A percentile compares a stretch with the other conserved stretches of the same genome.
Evolutionary conservation across 2,329 filamentous ascomycete genomes (phyloP).

Genomic region (Decorospora gaudefroyi): DNA sequence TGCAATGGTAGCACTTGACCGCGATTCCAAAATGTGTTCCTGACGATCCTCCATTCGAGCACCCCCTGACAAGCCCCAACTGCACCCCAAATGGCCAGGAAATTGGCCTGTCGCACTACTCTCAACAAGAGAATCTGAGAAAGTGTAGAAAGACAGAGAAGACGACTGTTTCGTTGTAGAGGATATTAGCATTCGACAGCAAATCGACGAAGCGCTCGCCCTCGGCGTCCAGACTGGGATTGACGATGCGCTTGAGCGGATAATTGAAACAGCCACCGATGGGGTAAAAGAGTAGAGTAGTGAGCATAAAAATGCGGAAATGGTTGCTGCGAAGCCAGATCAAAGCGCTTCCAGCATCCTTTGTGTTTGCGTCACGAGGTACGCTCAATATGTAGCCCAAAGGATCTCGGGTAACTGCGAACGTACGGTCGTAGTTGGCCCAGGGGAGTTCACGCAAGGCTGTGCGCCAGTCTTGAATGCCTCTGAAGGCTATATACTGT

Average conservation of each 20-base stretch:
- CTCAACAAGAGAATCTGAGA: background rate
- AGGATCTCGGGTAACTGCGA: background rate
- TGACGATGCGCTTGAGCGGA: background rate
- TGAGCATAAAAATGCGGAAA: background rate
- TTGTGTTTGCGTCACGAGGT: no score
- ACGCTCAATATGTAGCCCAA: no score
- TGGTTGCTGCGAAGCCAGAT: no score
- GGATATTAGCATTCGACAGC: background rate
- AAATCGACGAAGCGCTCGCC: background rate
- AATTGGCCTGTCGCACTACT: conserved; percentile 2
- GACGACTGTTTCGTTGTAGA: background rate
- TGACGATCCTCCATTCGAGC: no score
- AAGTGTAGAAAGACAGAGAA: background rate
- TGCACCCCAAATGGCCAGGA: background rate
- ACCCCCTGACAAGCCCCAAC: no score
- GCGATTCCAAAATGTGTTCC: no score
- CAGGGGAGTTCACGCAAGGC: background rate
- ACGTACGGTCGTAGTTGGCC: background rate
- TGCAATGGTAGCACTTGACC: no score
- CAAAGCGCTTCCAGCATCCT: no score
- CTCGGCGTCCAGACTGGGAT: background rate
- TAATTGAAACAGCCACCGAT: conserved; percentile 1
- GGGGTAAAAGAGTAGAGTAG: background rate
- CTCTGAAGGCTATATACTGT: background rate
- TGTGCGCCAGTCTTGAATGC: background rate